Evolutionary conservation across 2,329 filamentous ascomycete species (phyloP).

Genomic region (Chaetomiaceae sp.): DNA sequence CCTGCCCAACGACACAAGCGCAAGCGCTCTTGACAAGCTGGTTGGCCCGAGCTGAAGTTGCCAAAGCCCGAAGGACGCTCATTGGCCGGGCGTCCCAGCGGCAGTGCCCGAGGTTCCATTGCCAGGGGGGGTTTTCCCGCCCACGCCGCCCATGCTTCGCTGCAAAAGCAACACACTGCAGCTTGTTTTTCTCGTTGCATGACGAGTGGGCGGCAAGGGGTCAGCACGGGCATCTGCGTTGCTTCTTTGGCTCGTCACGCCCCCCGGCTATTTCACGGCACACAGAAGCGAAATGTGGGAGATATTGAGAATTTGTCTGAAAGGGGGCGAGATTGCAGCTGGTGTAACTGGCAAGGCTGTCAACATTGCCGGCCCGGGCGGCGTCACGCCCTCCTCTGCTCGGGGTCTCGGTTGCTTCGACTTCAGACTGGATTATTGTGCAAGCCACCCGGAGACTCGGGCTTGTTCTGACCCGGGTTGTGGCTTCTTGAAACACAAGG

Average conservation of each 20-base stretch:
- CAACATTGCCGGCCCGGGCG: neutral
- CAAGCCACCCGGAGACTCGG: neutral
- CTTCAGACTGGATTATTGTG: too few species aligned
- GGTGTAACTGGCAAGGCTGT: neutral
- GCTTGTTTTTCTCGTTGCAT: too few species aligned
- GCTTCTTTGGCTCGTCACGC: neutral
- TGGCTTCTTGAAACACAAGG: too few species aligned
- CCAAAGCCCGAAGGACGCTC: conserved; percentile 5
- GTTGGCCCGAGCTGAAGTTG: conserved; percentile 13
- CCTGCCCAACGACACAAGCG: neutral
- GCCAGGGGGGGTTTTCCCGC: neutral
- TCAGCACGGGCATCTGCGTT: neutral
- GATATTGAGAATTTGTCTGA: conserved; percentile 1
- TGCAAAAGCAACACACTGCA: neutral
- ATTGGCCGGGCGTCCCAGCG: conserved; percentile 10
- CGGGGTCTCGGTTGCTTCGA: too few species aligned
- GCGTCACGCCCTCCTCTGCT: neutral
- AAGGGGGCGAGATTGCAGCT: neutral
- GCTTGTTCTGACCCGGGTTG: too few species aligned
- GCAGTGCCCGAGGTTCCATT: conserved; percentile 1
- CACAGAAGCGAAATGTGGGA: conserved; percentile 9
- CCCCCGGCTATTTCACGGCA: neutral
- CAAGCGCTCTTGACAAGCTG: conserved; percentile 2
- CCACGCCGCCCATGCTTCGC: neutral
- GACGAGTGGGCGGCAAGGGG: neutral